These are phyloP conservation scores for Blastobotrys attinorum DNA, from an alignment of 805 yeast genomes.

Conservation along the genomic window DNA sequence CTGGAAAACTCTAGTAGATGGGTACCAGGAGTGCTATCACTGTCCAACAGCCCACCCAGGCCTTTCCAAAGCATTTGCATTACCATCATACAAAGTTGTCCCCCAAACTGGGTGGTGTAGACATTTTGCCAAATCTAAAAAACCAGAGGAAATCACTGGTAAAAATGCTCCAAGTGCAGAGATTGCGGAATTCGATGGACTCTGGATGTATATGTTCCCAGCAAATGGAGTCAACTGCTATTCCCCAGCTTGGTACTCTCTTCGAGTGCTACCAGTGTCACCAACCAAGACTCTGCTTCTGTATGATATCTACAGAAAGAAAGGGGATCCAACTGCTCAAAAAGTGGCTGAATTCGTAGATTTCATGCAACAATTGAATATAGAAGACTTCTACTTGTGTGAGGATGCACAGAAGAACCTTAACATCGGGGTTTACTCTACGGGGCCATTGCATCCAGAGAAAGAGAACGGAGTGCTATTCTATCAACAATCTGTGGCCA, in stretches of 20 bases:
- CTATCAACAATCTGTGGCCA: neutral
- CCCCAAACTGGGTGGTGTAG: constrained; percentile 1
- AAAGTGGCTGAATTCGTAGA: neutral
- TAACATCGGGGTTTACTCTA: neutral
- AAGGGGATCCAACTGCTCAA: neutral
- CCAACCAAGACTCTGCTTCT: neutral
- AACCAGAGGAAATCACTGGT: neutral
- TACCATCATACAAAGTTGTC: constrained; percentile 1
- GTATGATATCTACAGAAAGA: neutral
- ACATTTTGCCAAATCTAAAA: neutral
- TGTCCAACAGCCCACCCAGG: constrained; percentile 2
- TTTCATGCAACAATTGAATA: constrained; percentile 1
- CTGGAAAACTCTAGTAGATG: constrained; percentile 1
- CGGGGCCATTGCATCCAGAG: neutral
- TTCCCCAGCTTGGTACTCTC: constrained; percentile 3
- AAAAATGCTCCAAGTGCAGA: neutral
- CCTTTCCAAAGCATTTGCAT: constrained; percentile 1
- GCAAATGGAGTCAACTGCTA: constrained; percentile 2
- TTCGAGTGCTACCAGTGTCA: neutral
- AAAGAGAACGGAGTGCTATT: constrained; percentile 1
- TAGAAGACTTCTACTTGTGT: neutral
- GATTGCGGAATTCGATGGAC: neutral
- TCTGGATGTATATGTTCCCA: constrained; percentile 2
- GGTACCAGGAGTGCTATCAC: neutral
- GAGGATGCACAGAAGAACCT: neutral